Conservation (phyloP, 164 flowering plant genomes). For the Berberis vulgaris region DNA sequence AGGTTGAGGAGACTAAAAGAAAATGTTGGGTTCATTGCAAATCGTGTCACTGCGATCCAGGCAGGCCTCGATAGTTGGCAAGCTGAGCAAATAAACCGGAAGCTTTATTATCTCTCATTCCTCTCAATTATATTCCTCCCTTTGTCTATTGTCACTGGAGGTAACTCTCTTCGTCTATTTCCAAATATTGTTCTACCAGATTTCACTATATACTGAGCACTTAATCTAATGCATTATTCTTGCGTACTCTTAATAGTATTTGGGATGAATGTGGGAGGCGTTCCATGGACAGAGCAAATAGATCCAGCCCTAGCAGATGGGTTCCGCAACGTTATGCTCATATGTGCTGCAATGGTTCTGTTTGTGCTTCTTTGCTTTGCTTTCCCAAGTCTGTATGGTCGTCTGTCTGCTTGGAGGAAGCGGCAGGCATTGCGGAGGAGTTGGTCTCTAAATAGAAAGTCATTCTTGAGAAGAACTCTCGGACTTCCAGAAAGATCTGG, state of each 20-base stretch:
- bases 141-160: slow-evolving; percentile 91
- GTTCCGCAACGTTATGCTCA: slow-evolving; percentile 68
- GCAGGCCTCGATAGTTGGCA: slow-evolving; percentile 99
- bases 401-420: slow-evolving; percentile 48
- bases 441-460: slow-evolving; percentile 69
- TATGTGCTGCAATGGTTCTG: slow-evolving; percentile 52
- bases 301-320: slow-evolving; percentile 60
- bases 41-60: slow-evolving; percentile 89
- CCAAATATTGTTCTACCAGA: not conserved
- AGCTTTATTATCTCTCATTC: slow-evolving; percentile 90
- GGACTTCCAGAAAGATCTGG: slow-evolving; percentile 37
- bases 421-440: slow-evolving; percentile 42
- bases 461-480: slow-evolving; percentile 46
- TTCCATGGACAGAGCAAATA: slow-evolving; percentile 84
- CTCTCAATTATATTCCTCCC: slow-evolving; percentile 94
- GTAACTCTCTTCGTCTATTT: slow-evolving; percentile 20
- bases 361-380: slow-evolving; percentile 60
- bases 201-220: not conserved
- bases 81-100: slow-evolving; percentile 89
- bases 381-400: slow-evolving; percentile 50
- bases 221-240: not conserved
- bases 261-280: slow-evolving; percentile 99
- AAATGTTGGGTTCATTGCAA: slow-evolving; percentile 86
- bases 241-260: slow-evolving; percentile 42
- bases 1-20: slow-evolving; percentile 83